A percentile compares a stretch with the other conserved stretches of the same genome.
phyloP scores from a whole-genome alignment of 1,284 basidiomycete genomes.

The Fomitopsis palustris region DNA sequence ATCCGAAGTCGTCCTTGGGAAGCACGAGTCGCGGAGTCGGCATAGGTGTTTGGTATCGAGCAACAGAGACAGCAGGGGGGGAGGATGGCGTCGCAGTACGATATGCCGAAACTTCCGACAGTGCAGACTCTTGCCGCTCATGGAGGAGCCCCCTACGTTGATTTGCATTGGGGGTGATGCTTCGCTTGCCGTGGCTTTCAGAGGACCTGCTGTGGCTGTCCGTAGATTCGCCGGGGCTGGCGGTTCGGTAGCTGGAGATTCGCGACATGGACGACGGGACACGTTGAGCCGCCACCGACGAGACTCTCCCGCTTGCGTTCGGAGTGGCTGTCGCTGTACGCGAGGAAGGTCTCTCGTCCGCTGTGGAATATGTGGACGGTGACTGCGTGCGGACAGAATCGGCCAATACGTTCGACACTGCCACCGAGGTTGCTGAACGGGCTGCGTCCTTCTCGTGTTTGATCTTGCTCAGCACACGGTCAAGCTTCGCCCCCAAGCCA shows the following conservation, averaged over 20 bases:
- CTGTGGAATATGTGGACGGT: conserved; percentile 58
- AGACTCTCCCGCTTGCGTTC: conserved; percentile 16
- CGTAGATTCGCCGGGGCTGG: conserved; percentile 26
- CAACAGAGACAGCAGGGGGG: conserved; percentile 26
- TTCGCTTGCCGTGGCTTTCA: conserved; percentile 16
- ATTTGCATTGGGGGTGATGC: conserved; percentile 21
- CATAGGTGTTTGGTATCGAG: conserved; percentile 25
- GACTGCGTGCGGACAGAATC: conserved; percentile 38
- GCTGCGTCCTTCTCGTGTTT: conserved; percentile 43
- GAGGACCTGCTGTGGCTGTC: conserved; percentile 12
- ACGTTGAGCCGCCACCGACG: conserved; percentile 22
- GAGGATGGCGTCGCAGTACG: conserved; percentile 39
- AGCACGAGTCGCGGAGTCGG: conserved; percentile 39
- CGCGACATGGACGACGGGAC: conserved; percentile 23
- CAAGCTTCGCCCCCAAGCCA: conserved; percentile 69
- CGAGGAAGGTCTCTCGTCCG: conserved; percentile 29
- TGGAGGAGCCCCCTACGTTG: conserved; percentile 22
- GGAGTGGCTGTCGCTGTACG: conserved; percentile 26
- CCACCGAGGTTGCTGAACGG: conserved; percentile 16
- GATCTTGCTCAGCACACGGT: conserved; percentile 76
- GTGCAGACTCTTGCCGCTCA: conserved; percentile 56
- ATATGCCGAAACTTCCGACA: conserved; percentile 58
- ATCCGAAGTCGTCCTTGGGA: conserved; percentile 80
- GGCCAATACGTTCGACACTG: conserved; percentile 18
- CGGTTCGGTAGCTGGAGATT: conserved; percentile 27